Percentiles rank a stretch among this genome's conserved stretches.
Evolutionary conservation across 768 basidiomycete species (phyloP).

Genomic region (Tulasnella sp.): DNA sequence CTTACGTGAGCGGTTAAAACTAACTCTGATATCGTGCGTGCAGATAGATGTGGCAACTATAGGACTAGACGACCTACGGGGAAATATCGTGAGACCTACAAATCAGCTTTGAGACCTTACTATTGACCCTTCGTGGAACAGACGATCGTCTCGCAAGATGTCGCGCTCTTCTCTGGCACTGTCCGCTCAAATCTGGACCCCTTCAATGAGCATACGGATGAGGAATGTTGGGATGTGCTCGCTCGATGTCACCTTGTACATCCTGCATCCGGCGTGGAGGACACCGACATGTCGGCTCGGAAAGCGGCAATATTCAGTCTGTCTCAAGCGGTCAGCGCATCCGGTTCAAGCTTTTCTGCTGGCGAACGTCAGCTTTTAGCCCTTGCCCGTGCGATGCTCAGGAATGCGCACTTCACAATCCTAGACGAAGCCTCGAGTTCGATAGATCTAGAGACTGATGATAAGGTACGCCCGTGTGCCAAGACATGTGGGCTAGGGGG

Average conservation of each 20-base stretch:
- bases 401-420: slow-evolving; percentile 54
- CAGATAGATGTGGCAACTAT: slow-evolving; percentile 51
- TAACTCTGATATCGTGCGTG: background rate
- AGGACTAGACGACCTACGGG: slow-evolving; percentile 57
- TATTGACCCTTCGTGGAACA: slow-evolving; percentile 22
- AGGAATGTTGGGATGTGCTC: slow-evolving; percentile 55
- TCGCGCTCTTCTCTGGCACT: slow-evolving; percentile 61
- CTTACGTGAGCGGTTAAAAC: background rate
- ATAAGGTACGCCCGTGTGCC: slow-evolving; percentile 35
- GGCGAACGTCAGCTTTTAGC: slow-evolving; percentile 71
- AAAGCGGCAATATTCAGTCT: slow-evolving; percentile 28
- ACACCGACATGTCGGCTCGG: background rate
- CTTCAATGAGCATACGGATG: slow-evolving; percentile 42
- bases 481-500: slow-evolving; percentile 21
- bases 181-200: slow-evolving; percentile 66
- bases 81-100: slow-evolving; percentile 38
- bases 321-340: slow-evolving; percentile 49
- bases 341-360: slow-evolving; percentile 48
- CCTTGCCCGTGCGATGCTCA: slow-evolving; percentile 52
- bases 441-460: slow-evolving; percentile 59
- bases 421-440: slow-evolving; percentile 74
- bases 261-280: background rate
- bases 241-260: slow-evolving; percentile 50
- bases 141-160: slow-evolving; percentile 69
- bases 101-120: background rate